Evolutionary conservation across 768 basidiomycete genomes (phyloP).

Genomic region (Hortiboletus campestris): DNA sequence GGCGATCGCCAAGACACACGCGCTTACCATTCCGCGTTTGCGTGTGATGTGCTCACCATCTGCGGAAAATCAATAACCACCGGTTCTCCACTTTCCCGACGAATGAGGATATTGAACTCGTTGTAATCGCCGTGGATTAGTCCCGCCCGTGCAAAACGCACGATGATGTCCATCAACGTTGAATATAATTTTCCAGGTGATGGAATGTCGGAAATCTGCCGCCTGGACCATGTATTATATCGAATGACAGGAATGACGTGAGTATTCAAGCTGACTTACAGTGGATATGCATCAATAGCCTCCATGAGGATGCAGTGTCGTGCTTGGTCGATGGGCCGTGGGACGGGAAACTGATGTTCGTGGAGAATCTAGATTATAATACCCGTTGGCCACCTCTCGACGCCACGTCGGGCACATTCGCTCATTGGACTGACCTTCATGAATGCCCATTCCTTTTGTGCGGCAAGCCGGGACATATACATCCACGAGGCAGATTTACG

Average conservation of each 20-base stretch:
- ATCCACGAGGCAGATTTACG: constrained; percentile 98
- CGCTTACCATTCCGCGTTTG: constrained; percentile 91
- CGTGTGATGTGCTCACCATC: constrained; percentile 97
- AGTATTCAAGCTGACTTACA: constrained; percentile 50
- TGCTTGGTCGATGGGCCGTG: constrained; percentile 89
- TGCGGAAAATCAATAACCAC: constrained; percentile 98
- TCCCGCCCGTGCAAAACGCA: constrained; percentile 88
- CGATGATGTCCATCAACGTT: constrained; percentile 90
- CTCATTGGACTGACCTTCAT: constrained; percentile 80
- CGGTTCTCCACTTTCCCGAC: constrained; percentile 69
- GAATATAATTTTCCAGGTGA: constrained; percentile 92
- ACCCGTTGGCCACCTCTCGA: neutral
- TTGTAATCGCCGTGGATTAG: constrained; percentile 99
- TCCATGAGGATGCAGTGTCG: constrained; percentile 97
- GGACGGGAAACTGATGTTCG: constrained; percentile 91
- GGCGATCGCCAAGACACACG: constrained; percentile 11
- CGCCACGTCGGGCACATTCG: neutral
- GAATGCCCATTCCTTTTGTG: constrained; percentile 97
- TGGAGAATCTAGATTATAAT: constrained; percentile 68
- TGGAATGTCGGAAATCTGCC: constrained; percentile 80
- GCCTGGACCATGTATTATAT: constrained; percentile 43
- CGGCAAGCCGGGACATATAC: constrained; percentile 96
- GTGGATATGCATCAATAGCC: constrained; percentile 88
- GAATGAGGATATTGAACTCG: constrained; percentile 97
- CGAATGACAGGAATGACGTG: neutral